Conservation (phyloP, 768 basidiomycete genomes). For the Boletus speciosus region DNA sequence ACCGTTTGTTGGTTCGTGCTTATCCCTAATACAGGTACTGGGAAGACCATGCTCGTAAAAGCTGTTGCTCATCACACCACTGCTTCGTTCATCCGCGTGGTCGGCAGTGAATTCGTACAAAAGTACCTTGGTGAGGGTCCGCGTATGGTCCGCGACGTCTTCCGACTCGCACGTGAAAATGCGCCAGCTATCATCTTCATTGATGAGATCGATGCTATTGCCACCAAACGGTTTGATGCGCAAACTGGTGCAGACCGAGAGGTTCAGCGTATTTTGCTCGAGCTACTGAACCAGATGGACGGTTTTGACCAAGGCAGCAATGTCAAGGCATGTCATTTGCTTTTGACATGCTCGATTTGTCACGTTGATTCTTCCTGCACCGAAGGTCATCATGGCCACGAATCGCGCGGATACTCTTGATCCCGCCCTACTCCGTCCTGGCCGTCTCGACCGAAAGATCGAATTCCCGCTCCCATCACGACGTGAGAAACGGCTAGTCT, state of each 20-base stretch:
- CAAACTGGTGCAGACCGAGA: conserved; percentile 99
- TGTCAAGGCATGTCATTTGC: conserved; percentile 68
- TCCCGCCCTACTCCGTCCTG: conserved; percentile 94
- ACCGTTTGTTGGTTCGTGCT: neutral
- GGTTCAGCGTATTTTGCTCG: conserved; percentile 96
- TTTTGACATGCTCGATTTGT: neutral
- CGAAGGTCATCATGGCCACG: conserved; percentile 98
- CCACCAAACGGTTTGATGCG: conserved; percentile 98
- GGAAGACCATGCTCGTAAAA: conserved; percentile 99
- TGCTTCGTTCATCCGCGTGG: conserved; percentile 96
- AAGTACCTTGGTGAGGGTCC: conserved; percentile 99
- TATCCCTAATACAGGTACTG: conserved; percentile 65
- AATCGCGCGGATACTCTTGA: conserved; percentile 98
- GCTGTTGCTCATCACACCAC: conserved; percentile 99
- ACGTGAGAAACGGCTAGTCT: conserved; percentile 93
- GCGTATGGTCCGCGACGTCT: conserved; percentile 99
- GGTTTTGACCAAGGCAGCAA: conserved; percentile 99
- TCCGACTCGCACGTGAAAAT: conserved; percentile 96
- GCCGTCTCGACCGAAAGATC: conserved; percentile 97
- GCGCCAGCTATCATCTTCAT: conserved; percentile 98
- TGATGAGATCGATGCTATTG: conserved; percentile 98
- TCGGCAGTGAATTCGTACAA: conserved; percentile 98
- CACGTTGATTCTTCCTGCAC: neutral
- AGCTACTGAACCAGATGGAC: conserved; percentile 98
- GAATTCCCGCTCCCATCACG: conserved; percentile 95